Conservation (phyloP, 768 basidiomycete species). For the Podaxis sp. region DNA sequence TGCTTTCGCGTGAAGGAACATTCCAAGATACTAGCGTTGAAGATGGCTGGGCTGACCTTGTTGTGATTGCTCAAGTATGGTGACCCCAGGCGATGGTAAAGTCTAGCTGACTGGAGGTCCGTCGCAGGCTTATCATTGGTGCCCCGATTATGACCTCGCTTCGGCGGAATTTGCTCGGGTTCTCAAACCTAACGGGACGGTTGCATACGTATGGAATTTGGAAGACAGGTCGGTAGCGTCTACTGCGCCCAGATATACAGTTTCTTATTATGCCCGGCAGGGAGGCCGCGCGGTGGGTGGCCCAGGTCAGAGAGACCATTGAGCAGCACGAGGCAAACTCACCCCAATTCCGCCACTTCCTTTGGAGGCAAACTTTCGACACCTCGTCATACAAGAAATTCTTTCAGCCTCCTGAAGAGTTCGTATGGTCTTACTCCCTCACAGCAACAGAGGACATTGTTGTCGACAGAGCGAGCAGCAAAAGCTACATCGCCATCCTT, state of each 20-base stretch:
- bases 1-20: constrained; percentile 56
- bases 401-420: constrained; percentile 60
- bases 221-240: constrained; percentile 58
- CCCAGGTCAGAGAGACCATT: constrained; percentile 61
- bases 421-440: constrained; percentile 48
- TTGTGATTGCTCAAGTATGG: constrained; percentile 69
- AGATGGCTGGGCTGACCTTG: constrained; percentile 71
- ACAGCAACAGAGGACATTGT: constrained; percentile 50
- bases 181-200: constrained; percentile 67
- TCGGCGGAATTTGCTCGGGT: constrained; percentile 74
- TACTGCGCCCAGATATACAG: neutral
- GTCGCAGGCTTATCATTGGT: constrained; percentile 89
- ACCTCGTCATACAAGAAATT: constrained; percentile 51
- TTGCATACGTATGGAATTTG: constrained; percentile 86
- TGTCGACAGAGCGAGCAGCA: constrained; percentile 68
- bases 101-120: neutral
- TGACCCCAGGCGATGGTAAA: neutral
- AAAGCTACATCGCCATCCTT: constrained; percentile 78
- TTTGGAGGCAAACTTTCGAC: constrained; percentile 71
- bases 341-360: constrained; percentile 76
- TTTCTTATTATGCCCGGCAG: constrained; percentile 26
- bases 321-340: constrained; percentile 67
- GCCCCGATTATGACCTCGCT: constrained; percentile 71
- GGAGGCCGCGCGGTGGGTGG: constrained; percentile 68
- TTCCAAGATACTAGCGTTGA: constrained; percentile 62